phyloP scores from a whole-genome alignment of 495 filamentous ascomycete genomes.

The Thermothielavioides terrestris region DNA sequence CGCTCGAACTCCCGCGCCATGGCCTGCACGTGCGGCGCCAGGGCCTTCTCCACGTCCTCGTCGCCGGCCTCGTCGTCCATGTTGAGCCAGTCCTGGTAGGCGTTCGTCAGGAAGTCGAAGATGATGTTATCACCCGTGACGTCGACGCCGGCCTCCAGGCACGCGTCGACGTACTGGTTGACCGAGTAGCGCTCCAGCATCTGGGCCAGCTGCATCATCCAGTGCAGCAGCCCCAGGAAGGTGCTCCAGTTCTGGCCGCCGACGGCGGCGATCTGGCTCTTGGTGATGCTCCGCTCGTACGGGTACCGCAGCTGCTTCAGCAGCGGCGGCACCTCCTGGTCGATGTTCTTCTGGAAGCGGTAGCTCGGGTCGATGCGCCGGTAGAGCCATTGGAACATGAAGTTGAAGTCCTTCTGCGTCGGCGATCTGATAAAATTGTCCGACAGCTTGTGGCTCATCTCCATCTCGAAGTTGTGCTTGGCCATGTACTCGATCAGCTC shows the following conservation, averaged over 20 bases:
- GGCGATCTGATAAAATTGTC: slow-evolving; percentile 83
- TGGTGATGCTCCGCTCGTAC: slow-evolving; percentile 86
- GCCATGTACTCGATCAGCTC: slow-evolving; percentile 88
- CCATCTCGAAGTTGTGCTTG: slow-evolving; percentile 89
- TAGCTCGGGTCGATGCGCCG: slow-evolving; percentile 89
- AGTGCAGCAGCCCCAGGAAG: slow-evolving; percentile 89
- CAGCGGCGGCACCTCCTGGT: slow-evolving; percentile 84
- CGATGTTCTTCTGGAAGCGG: slow-evolving; percentile 82
- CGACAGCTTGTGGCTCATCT: slow-evolving; percentile 84
- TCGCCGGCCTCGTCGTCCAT: slow-evolving; percentile 80
- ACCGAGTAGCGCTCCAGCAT: slow-evolving; percentile 74
- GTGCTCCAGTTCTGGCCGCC: slow-evolving; percentile 93
- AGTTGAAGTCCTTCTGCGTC: slow-evolving; percentile 97
- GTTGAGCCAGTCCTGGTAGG: slow-evolving; percentile 88
- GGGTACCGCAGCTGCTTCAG: slow-evolving; percentile 91
- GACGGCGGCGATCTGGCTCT: slow-evolving; percentile 87
- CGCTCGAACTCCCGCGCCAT: slow-evolving; percentile 88
- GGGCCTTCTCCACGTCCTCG: slow-evolving; percentile 62
- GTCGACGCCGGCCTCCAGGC: slow-evolving; percentile 74
- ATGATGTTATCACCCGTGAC: slow-evolving; percentile 83
- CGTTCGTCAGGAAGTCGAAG: slow-evolving; percentile 77
- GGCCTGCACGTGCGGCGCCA: slow-evolving; percentile 73
- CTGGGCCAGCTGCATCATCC: slow-evolving; percentile 94
- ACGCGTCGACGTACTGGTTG: slow-evolving; percentile 81
- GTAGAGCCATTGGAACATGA: slow-evolving; percentile 96